Percentiles rank a stretch among this genome's conserved stretches.
Conservation (phyloP, 257 asterid species). For the Nicotiana attenuata region DNA sequence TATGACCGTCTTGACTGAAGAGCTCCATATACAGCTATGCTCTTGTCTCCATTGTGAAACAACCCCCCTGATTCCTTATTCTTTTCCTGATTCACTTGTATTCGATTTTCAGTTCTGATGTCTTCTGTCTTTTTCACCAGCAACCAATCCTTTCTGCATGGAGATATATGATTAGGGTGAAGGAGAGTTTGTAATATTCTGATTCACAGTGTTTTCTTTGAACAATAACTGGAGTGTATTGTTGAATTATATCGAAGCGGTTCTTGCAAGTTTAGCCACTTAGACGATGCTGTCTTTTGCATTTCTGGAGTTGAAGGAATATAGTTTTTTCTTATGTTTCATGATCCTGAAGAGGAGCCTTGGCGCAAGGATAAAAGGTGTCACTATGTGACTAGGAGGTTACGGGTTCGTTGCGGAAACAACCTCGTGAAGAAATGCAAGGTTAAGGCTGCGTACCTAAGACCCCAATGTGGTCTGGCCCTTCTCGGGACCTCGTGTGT, state of each 20-base stretch:
- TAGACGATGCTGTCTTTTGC: not conserved
- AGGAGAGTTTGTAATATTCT: not conserved
- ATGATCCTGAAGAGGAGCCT: not conserved
- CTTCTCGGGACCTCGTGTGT: too few species aligned
- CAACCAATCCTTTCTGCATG: not conserved
- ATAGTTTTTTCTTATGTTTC: not conserved
- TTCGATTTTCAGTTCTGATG: not conserved
- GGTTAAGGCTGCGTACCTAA: too few species aligned
- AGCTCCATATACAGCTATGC: not conserved
- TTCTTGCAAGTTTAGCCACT: not conserved
- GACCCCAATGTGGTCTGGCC: too few species aligned
- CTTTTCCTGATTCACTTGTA: not conserved
- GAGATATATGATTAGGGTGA: not conserved
- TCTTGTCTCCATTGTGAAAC: not conserved
- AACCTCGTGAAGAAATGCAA: too few species aligned
- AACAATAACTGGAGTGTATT: not conserved
- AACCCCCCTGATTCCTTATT: not conserved
- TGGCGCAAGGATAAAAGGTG: too few species aligned
- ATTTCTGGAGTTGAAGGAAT: not conserved
- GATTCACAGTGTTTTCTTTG: conserved; percentile 5
- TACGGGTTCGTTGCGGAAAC: too few species aligned
- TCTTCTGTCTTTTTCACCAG: not conserved
- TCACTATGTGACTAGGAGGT: too few species aligned
- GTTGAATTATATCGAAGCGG: not conserved
- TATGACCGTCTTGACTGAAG: not conserved